Evolutionary conservation across 2,329 filamentous ascomycete species (phyloP).

Genomic region (Fusarium sp.): DNA sequence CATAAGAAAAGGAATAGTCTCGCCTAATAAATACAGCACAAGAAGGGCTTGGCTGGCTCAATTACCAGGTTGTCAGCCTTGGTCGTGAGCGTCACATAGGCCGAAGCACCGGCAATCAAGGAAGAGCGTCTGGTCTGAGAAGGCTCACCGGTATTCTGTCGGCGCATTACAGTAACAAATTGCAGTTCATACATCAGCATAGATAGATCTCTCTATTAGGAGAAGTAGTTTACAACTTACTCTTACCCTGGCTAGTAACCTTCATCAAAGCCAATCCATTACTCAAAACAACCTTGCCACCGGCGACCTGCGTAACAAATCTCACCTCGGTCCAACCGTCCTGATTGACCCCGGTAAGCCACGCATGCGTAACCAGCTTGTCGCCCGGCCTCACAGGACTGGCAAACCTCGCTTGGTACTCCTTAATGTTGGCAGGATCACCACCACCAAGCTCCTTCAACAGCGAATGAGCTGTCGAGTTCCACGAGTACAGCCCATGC

Average conservation of each 20-base stretch:
- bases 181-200: neutral
- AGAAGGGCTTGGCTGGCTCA: no score
- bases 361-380: constrained; percentile 54
- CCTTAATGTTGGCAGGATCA: constrained; percentile 52
- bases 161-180: neutral
- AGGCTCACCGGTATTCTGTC: no score
- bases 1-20: no score
- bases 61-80: no score
- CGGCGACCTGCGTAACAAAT: neutral
- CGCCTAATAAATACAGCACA: no score
- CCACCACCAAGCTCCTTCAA: constrained; percentile 52
- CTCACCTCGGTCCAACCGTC: constrained; percentile 3
- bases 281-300: constrained; percentile 6
- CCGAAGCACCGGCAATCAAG: no score
- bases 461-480: constrained; percentile 56
- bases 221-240: neutral
- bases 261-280: constrained; percentile 12
- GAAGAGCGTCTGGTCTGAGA: no score
- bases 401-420: constrained; percentile 57
- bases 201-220: neutral
- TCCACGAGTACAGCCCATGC: constrained; percentile 59
- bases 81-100: no score
- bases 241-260: neutral
- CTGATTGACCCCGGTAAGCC: constrained; percentile 44
- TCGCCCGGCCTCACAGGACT: constrained; percentile 59